These are phyloP conservation scores for Polytolypa hystricis DNA, from an alignment of 2,329 filamentous ascomycete species.

Conservation along the genomic window DNA sequence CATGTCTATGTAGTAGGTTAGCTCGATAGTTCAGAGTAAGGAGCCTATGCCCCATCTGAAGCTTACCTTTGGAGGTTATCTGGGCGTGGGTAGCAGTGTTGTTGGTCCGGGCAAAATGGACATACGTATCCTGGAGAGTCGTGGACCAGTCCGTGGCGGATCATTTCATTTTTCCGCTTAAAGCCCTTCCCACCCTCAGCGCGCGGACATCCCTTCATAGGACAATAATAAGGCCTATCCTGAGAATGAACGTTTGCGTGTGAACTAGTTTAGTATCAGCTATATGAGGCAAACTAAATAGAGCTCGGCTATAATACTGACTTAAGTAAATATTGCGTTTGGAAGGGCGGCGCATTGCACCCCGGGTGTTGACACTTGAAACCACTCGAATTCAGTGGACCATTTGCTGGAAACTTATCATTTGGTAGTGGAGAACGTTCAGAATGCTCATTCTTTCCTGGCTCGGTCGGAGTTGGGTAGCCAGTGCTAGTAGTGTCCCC, in stretches of 20 bases:
- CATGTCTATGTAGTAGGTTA: constrained; percentile 53
- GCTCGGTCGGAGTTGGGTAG: constrained; percentile 33
- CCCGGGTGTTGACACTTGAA: constrained; percentile 46
- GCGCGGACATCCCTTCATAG: constrained; percentile 46
- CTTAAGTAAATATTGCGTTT: constrained; percentile 56
- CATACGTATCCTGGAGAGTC: constrained; percentile 91
- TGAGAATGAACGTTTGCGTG: constrained; percentile 53
- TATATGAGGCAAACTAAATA: not conserved
- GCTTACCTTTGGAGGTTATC: constrained; percentile 87
- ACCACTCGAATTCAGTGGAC: constrained; percentile 18
- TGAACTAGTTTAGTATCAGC: constrained; percentile 24
- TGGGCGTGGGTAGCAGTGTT: constrained; percentile 88
- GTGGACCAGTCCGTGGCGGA: constrained; percentile 75
- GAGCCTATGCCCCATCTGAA: constrained; percentile 4
- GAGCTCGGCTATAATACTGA: constrained; percentile 28
- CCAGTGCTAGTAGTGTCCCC: constrained; percentile 25
- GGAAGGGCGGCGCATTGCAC: constrained; percentile 49
- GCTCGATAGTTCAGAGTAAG: constrained; percentile 5
- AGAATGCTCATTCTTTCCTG: constrained; percentile 5
- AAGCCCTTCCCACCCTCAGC: constrained; percentile 55
- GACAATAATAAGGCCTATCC: constrained; percentile 53
- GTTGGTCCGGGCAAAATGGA: constrained; percentile 85
- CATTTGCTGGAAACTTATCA: constrained; percentile 12
- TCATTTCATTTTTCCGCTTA: constrained; percentile 61
- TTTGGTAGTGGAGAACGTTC: constrained; percentile 2